Evolutionary conservation across 2,329 filamentous ascomycete species (phyloP).

Genomic region (Trichophyton rubrum): DNA sequence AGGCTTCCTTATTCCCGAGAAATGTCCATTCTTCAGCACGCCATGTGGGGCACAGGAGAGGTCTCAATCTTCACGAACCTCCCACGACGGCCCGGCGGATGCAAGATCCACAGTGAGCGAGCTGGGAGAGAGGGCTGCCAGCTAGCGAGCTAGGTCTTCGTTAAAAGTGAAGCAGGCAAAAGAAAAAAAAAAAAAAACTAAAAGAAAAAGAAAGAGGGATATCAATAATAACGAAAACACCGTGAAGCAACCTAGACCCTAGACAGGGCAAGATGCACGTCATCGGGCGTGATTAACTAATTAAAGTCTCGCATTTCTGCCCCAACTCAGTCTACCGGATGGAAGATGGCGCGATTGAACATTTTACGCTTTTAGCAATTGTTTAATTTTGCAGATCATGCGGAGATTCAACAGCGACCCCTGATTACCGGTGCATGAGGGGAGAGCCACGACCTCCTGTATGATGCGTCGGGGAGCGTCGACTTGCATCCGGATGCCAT

Average conservation of each 20-base stretch:
- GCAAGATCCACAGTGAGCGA: neutral
- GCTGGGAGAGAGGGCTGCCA: no score
- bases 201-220: neutral
- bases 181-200: no score
- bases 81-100: neutral
- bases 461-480: constrained; percentile 1
- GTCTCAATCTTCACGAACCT: neutral
- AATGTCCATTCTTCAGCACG: neutral
- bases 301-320: neutral
- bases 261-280: neutral
- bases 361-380: neutral
- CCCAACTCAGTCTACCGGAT: neutral
- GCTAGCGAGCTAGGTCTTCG: no score
- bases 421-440: neutral
- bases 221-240: neutral
- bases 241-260: neutral
- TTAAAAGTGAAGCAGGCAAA: neutral
- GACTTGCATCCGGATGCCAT: constrained; percentile 3
- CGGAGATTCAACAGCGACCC: neutral
- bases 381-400: constrained; percentile 4
- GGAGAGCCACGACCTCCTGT: neutral
- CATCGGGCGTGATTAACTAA: neutral
- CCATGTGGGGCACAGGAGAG: neutral
- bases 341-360: neutral
- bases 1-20: neutral